phyloP scores from a whole-genome alignment of 176 grass and related monocot genomes.

The Bromus sterilis region DNA sequence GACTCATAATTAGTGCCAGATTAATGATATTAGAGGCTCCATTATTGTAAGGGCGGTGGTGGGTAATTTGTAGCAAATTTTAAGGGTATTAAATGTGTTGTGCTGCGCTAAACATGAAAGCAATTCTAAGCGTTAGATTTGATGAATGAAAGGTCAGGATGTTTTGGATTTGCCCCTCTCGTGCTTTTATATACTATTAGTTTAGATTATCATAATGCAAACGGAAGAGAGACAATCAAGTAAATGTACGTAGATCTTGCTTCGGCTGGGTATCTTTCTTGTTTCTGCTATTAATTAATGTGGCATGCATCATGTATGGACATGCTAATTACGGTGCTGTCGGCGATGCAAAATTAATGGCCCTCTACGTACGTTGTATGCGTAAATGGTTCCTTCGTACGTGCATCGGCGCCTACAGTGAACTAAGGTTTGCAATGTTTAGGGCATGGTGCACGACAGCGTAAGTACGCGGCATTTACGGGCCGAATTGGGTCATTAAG shows the following conservation, averaged over 20 bases:
- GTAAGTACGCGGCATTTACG: not conserved
- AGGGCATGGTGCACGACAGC: not conserved
- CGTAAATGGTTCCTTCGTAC: not conserved
- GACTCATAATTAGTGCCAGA: too few relatives aligned
- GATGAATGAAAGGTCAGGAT: too few relatives aligned
- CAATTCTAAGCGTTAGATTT: too few relatives aligned
- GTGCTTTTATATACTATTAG: too few relatives aligned
- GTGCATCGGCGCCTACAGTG: not conserved
- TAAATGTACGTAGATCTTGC: slow-evolving; percentile 26
- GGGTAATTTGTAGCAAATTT: too few relatives aligned
- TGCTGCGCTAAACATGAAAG: too few relatives aligned
- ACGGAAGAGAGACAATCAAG: not conserved
- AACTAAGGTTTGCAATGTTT: not conserved
- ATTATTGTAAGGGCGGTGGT: too few relatives aligned
- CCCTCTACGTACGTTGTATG: not conserved
- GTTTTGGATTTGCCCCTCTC: too few relatives aligned
- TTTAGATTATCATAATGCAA: not conserved
- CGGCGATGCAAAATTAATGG: not conserved
- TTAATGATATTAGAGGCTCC: too few relatives aligned
- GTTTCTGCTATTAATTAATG: slow-evolving; percentile 25
- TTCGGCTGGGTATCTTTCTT: slow-evolving; percentile 13
- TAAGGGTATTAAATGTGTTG: too few relatives aligned
- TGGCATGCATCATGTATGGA: slow-evolving; percentile 14
- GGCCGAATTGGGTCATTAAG: not conserved
- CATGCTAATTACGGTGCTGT: slow-evolving; percentile 8